Conservation (phyloP, 805 yeast species). For the Teunomyces stri region DNA sequence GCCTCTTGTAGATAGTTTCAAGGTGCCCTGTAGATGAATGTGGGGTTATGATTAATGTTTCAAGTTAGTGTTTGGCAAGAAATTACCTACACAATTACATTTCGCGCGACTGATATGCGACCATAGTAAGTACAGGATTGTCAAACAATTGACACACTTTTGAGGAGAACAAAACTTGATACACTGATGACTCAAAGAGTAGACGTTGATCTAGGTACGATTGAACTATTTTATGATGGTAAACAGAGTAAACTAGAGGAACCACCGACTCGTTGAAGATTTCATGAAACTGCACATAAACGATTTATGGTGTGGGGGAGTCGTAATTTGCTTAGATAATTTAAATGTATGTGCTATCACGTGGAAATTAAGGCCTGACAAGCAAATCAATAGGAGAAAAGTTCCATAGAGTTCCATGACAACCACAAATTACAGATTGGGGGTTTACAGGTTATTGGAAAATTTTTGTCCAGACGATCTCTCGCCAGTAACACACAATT, state of each 20-base stretch:
- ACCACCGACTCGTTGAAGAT: no score
- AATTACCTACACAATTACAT: not conserved
- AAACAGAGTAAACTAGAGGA: no score
- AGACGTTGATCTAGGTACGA: no score
- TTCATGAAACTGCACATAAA: no score
- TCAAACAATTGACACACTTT: not conserved
- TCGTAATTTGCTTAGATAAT: no score
- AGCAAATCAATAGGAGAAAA: not conserved
- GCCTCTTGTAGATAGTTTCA: not conserved
- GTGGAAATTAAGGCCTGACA: no score
- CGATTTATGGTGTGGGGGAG: no score
- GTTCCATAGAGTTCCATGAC: slow-evolving; percentile 9
- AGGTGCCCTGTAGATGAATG: not conserved
- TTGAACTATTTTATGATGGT: no score
- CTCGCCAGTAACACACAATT: slow-evolving; percentile 6
- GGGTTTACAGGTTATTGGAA: slow-evolving; percentile 6
- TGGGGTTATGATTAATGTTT: not conserved
- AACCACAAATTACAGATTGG: slow-evolving; percentile 3
- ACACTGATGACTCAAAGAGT: no score
- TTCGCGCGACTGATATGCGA: not conserved
- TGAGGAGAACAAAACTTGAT: no score
- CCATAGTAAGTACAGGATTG: not conserved
- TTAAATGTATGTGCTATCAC: no score
- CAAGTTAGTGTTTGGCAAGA: no score
- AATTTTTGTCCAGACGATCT: slow-evolving; percentile 3